Evolutionary conservation across 140 eudicot species (phyloP), one percentile per base, ranked within the genome.

Genomic region (Flaveria floridana): DNA sequence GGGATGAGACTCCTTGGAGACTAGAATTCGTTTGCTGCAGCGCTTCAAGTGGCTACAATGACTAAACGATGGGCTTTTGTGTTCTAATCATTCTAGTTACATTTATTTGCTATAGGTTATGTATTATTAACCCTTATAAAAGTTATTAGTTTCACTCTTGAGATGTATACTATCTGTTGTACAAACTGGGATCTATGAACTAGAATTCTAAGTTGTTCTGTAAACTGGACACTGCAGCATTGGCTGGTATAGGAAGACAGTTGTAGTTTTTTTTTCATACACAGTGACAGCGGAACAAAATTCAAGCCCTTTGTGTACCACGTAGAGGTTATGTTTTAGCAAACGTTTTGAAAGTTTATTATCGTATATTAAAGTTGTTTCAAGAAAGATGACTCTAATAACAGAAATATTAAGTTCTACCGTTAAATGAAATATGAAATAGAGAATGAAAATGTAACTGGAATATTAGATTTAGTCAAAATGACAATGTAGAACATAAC

Each of bases 1-100:
- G 87, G 82, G 56, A 71, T 81, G 67, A 80, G 86, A 78, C 84
- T 84, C 47, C 52, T 84, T 7, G 84, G 82, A 30, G 86, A 85
- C 68, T 82, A 81, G 76, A 74, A 4, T 26, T 71, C 21, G 26
- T 51, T 65, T 13, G 12, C 34, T 55, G 41, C 34, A 7, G 23
- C 26, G 58, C 21, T 14, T 68, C n/a, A 12, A 19, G 19, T 6
- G 58, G 28, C 16, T 18, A 66, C 14, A 23, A 50, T n/a, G 55
- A 76, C 64, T 51, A 16, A 0, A 9, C 23, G 48, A 37, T 19
- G 72, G 65, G 41, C 41, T 34, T 28, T 13, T 13, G 16, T 77
- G 37, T 20, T 15, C 34, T 69, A 21, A 50, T 65, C 21, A 50
- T 7, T 37, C 65, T 11, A 6, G 66, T 11, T 25, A 12, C 12